Base-by-base conservation (phyloP, 2,329 filamentous ascomycete species). In the Pyricularia grisea region DNA sequence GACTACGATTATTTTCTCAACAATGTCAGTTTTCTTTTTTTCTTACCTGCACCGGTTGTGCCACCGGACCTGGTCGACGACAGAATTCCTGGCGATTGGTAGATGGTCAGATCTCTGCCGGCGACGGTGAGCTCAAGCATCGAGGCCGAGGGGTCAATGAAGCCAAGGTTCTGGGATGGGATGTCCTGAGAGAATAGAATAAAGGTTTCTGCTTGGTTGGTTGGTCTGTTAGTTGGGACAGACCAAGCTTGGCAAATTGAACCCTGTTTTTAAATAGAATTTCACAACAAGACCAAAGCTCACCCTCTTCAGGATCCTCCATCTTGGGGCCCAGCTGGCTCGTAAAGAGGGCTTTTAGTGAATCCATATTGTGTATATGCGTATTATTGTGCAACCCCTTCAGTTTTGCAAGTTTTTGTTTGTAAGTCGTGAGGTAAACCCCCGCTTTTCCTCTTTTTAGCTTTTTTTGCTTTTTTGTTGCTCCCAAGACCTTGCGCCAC, bases 31-130 rank as follows among this genome's bases (percentile, higher is more conserved):
- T 27, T 27, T 27, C 27, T 27, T 27, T 27, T 9, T 55, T n/a
- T 55, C 78, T 72, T 71, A 84, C 83, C 83, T 63, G 84, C 84
- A 70, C 84, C 84, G 2, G 84, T 86, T 20, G 84, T 86, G 20
- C 84, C 84, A 28, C 83, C 89, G 31, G 87, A 84, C 36, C 93
- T 87, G 71, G 88, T 86, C 1, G 93, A 97, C 1, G 88, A 89
- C 55, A 99, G 85, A 11, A 98, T 83, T 11, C 88, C 87, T 0
- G 93, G 94, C 1, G 93, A 97, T 78, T 98, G 95, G 71, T 89
- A 85, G 73, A 98, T 90, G 42, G 85, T 87, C 70, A 93, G 88
- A 75, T 97, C 92, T 68, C 83, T 84, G 69, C 84, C 88, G 68
- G 83, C 87, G 71, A 98, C 85, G 42, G 84, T 84, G 70, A 97